Conservation (phyloP, 116 monocot species). For the Posidonia oceanica region DNA sequence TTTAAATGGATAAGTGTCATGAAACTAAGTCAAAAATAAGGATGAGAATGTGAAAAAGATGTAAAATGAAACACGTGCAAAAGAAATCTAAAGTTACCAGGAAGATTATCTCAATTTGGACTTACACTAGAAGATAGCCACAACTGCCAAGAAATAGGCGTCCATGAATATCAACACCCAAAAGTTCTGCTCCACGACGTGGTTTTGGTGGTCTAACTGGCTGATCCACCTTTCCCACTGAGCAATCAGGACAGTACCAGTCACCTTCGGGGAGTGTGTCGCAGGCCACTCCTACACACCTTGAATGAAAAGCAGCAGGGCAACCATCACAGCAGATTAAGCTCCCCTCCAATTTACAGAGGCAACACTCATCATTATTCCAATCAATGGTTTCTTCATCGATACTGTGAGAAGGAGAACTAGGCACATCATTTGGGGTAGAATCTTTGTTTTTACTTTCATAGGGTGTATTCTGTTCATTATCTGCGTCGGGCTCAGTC, state of each 20-base stretch:
- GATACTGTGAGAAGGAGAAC: constrained; percentile 10
- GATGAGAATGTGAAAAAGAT: too few species aligned
- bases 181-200: constrained; percentile 58
- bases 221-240: constrained; percentile 31
- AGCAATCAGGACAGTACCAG: constrained; percentile 93
- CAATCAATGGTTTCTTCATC: constrained; percentile 43
- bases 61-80: too few species aligned
- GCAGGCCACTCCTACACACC: constrained; percentile 71
- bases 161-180: constrained; percentile 78
- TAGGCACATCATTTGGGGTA: constrained; percentile 6
- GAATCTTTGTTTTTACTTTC: constrained; percentile 17
- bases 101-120: constrained; percentile 3
- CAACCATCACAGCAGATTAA: constrained; percentile 99
- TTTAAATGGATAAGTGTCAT: too few species aligned
- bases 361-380: constrained; percentile 84
- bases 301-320: constrained; percentile 96
- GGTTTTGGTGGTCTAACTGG: constrained; percentile 24
- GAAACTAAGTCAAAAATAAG: too few species aligned
- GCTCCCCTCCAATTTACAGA: constrained; percentile 90
- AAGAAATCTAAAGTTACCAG: too few species aligned
- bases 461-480: constrained; percentile 11
- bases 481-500: constrained; percentile 28
- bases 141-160: constrained; percentile 60
- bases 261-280: constrained; percentile 90
- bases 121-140: constrained; percentile 90